phyloP scores from a whole-genome alignment of 805 yeast genomes.

The Hanseniaspora occidentalis region DNA sequence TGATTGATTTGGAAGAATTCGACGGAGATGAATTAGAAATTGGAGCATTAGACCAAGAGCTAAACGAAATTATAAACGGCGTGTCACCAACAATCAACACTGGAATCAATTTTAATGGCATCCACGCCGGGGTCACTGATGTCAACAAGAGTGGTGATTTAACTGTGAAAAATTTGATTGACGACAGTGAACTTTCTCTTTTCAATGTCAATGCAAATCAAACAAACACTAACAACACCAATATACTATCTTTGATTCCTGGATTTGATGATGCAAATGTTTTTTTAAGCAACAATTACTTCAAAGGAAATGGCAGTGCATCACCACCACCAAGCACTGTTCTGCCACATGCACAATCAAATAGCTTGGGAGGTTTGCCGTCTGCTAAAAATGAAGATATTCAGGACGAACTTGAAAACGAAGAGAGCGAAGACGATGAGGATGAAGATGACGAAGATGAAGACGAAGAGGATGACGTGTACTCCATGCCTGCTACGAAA shows the following conservation, averaged over 20 bases:
- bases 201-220: neutral
- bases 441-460: conserved; percentile 1
- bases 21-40: neutral
- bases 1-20: conserved; percentile 1
- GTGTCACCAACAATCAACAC: neutral
- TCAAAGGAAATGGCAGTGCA: neutral
- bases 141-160: neutral
- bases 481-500: no score
- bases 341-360: no score
- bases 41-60: conserved; percentile 1
- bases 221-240: neutral
- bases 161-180: neutral
- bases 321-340: neutral
- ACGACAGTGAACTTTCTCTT: neutral
- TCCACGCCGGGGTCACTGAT: neutral
- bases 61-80: neutral
- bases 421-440: neutral
- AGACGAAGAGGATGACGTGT: neutral
- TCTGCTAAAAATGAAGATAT: neutral
- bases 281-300: neutral
- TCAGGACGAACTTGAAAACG: neutral
- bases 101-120: neutral
- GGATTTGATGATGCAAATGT: neutral
- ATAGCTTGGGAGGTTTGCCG: no score
- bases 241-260: neutral